Base-by-base conservation (phyloP, 2,329 filamentous ascomycete genomes). In the Clarireedia hainanense region DNA sequence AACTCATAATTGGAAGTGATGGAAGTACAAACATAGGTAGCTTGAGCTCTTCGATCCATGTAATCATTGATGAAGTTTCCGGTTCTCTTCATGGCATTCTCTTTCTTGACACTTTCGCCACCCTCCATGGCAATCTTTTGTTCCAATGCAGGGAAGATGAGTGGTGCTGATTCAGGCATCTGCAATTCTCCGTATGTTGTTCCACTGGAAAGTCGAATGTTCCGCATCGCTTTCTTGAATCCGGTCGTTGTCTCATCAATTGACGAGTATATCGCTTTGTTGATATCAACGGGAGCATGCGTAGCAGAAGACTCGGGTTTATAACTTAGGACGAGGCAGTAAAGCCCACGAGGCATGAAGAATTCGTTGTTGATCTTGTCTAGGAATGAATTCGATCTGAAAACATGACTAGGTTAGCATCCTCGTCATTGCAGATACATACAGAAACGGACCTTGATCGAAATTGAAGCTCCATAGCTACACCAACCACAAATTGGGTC, bases 311-410 rank as follows among this genome's bases (percentile, higher is more conserved):
- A 63, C 9, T 74, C 71, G 0, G 76, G 75, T 51, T 76, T 76
- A 68, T 74, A 82, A 1, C 76, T 76, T 69, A 84, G 75, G 39
- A 85, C 71, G 20, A 80, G 69, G 57, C 73, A 76, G 66, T 76
- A 79, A 0, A 84, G 71, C 0, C 81, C 81, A 2, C 74, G 74
- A 0, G 81, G 80, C 47, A 72, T 74, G 65, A 85, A 85, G 57
- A 81, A 75, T 3, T 77, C 71, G 7, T 75, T 71, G 62, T 84
- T 85, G 61, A 81, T 73, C 37, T 71, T 68, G 60, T 82, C 75
- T 15, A 85, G 72, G 63, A 80, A 84, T 0, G 65, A 69, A 61
- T 82, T 83, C 14, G 62, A 60, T 57, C 65, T 67, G 24, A 1
- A 54, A 45, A 24, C n/a, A 50, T 37, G 34, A 43, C 14, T 4